phyloP scores from a whole-genome alignment of 306 rosid species.

The Trifolium subterraneum region DNA sequence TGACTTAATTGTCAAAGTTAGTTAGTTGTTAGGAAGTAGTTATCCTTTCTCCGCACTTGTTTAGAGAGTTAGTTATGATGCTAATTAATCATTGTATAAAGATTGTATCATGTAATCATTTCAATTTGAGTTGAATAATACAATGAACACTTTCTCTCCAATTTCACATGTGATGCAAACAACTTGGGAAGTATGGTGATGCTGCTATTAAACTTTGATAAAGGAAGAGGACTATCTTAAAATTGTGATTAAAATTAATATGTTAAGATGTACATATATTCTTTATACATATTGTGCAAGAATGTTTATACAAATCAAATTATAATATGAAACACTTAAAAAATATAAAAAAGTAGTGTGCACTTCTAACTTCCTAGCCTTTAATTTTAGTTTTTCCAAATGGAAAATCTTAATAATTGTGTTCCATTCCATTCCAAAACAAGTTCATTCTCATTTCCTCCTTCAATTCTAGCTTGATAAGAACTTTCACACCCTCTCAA shows the following conservation, averaged over 20 bases:
- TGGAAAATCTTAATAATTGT: slow-evolving; percentile 61
- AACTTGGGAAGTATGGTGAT: too few relatives aligned
- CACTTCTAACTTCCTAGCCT: not conserved
- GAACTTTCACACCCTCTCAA: slow-evolving; percentile 47
- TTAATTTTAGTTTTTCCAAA: slow-evolving; percentile 50
- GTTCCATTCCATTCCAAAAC: slow-evolving; percentile 58
- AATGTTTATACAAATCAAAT: slow-evolving; percentile 1
- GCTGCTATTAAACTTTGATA: too few relatives aligned
- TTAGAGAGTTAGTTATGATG: too few relatives aligned
- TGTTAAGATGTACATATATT: not conserved
- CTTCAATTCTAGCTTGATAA: slow-evolving; percentile 53
- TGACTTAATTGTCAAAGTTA: too few relatives aligned
- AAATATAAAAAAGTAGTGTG: not conserved
- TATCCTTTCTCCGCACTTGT: too few relatives aligned
- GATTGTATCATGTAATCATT: too few relatives aligned
- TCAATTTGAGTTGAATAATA: too few relatives aligned
- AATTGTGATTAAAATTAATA: not conserved
- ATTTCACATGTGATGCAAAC: too few relatives aligned
- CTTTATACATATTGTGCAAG: not conserved
- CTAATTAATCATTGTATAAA: too few relatives aligned
- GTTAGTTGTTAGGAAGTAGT: too few relatives aligned
- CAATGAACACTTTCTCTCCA: too few relatives aligned
- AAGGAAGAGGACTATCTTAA: not conserved
- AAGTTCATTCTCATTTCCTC: slow-evolving; percentile 51
- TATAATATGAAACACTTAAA: not conserved